These are phyloP conservation scores for Phytopythium vexans DNA, from an alignment of 352 stramenopile species.

Conservation along the genomic window DNA sequence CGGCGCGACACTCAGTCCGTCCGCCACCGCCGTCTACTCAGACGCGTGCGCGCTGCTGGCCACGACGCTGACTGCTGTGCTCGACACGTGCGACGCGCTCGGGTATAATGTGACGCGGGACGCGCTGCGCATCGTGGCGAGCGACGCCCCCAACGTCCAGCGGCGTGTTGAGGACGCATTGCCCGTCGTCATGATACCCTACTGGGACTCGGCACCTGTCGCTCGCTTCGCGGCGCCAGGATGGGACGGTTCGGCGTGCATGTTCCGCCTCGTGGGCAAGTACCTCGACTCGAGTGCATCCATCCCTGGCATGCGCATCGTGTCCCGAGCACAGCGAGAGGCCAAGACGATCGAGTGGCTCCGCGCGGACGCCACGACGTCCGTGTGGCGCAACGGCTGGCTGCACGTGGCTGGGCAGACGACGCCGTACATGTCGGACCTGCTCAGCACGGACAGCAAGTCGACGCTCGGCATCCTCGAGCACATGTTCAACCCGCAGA, in stretches of 20 bases:
- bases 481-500: constrained; percentile 37
- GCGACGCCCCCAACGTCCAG: constrained; percentile 18
- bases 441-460: constrained; percentile 25
- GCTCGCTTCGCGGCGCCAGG: constrained; percentile 28
- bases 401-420: constrained; percentile 10
- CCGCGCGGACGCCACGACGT: neutral
- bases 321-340: constrained; percentile 21
- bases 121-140: constrained; percentile 23
- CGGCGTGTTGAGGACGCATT: constrained; percentile 26
- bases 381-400: constrained; percentile 42
- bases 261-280: constrained; percentile 35
- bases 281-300: constrained; percentile 19
- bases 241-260: constrained; percentile 31
- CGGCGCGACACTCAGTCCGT: constrained; percentile 9
- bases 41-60: constrained; percentile 22
- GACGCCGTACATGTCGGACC: constrained; percentile 26
- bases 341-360: constrained; percentile 39
- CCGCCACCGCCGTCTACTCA: constrained; percentile 15
- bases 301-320: constrained; percentile 11
- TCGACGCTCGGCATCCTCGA: constrained; percentile 16
- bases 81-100: constrained; percentile 23
- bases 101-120: constrained; percentile 15
- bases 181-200: constrained; percentile 43
- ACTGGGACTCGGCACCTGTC: constrained; percentile 28
- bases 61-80: constrained; percentile 19